Evolutionary conservation across 768 basidiomycete species (phyloP), one percentile per base, ranked within the genome.

Genomic region (Clitopilus hobsonii): DNA sequence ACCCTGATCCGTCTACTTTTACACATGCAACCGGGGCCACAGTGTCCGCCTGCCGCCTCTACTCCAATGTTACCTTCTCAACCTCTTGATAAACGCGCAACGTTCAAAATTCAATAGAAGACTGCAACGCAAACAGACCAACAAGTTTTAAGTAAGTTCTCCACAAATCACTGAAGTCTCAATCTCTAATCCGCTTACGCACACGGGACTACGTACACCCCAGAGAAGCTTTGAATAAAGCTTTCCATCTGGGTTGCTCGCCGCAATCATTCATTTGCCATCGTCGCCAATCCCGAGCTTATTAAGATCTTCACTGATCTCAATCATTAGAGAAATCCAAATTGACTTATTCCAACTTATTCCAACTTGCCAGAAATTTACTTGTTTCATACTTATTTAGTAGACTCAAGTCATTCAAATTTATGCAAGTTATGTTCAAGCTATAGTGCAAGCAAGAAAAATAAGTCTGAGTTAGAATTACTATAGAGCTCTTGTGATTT

Each of bases 141-240:
- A 26, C 56, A 58, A 20, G 56, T 63, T 51, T 54, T 63, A 30
- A 51, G 62, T 63, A 38, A 18, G 56, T 51, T 13, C 10, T 22
- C 49, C 5, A 22, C 47, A 7, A 7, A 32, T 32, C 16, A 32
- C 16, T 32, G 7, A 7, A 32, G 7, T 32, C 8, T 7, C 7
- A 32, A 7, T 32, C 30, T 7, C 30, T 32, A 32, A 32, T 16
- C 47, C 0, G 48, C 32, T 0, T 66, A 50, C 45, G 51, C 62
- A 0, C 32, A 52, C 0, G 65, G 66, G 7, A 60, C 63, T 1
- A 50, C 49, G 6, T 66, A 67, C 52, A 56, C 38, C 26, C 36
- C 45, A 1, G 57, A 52, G 1, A 61, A 41, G 7, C 61, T 61
- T 45, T 56, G 60, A 5, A 56, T 70, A 51, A 67, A 59, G 26